Evolutionary conservation across 2,329 filamentous ascomycete species (phyloP).

Genomic region (Grosmannia huntii): DNA sequence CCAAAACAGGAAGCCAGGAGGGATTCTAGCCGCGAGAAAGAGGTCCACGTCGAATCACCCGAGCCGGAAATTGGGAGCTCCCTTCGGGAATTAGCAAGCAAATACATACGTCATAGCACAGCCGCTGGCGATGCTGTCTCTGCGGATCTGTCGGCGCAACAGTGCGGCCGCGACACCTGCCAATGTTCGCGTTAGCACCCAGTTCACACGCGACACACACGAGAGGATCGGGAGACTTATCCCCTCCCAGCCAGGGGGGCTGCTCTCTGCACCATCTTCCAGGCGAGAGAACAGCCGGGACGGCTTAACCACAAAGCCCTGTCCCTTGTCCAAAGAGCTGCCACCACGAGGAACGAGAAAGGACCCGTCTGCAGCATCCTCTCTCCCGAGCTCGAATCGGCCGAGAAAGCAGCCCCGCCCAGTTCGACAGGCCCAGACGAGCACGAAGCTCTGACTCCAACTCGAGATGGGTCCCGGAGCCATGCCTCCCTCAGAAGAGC

Average conservation of each 20-base stretch:
- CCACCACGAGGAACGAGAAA: background rate
- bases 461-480: slow-evolving; percentile 70
- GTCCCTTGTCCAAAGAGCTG: slow-evolving; percentile 19
- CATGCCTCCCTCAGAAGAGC: slow-evolving; percentile 15
- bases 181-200: no score
- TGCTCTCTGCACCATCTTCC: slow-evolving; percentile 33
- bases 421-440: slow-evolving; percentile 50
- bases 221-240: slow-evolving; percentile 28
- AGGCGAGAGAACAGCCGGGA: slow-evolving; percentile 37
- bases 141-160: no score
- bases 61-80: background rate
- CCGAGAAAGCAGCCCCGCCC: background rate
- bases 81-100: no score
- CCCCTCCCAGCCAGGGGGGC: slow-evolving; percentile 31
- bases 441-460: slow-evolving; percentile 89
- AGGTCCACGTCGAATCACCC: background rate
- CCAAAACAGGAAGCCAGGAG: background rate
- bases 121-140: no score
- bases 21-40: background rate
- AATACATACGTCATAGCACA: no score
- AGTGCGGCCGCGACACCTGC: no score
- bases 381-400: background rate
- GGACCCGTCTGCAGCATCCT: slow-evolving; percentile 9
- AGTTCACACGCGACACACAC: background rate
- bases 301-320: slow-evolving; percentile 24